Base-by-base conservation (phyloP, 1,139 yeast species). In the Suhomyces coccinellae region DNA sequence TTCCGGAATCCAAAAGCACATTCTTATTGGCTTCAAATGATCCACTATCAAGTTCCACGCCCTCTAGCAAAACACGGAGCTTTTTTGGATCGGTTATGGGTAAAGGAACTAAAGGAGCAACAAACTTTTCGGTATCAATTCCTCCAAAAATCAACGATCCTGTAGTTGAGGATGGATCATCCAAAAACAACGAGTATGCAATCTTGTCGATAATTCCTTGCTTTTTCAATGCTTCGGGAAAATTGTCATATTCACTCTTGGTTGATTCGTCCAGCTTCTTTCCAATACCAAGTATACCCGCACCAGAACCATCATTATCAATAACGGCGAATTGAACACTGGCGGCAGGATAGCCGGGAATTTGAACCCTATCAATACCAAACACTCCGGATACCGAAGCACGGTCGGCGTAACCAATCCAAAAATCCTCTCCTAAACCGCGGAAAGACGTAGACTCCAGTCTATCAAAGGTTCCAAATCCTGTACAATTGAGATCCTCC, bases 261-360 rank as follows among this genome's bases (percentile, higher is more conserved):
- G 29, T 6, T 11, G 28, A 14, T 10, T 33, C 35, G 3, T 14
- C 24, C 22, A 20, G 15, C 20, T 10, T 14, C 27, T 29, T 26
- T 3, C 86, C 86, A 47, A 83, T 77, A 27, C 88, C 89, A 36
- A 82, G 63, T 26, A 83, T 84, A 41, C 85, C 85, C 45, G 72
- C 71, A 5, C 72, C 61, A 8, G 83, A 75, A 52, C 75, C 75
- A 3, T 85, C 66, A 31, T 59, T 55, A 52, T 75, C 74, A 17
- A 84, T 85, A 13, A 80, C 76, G 2, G 85, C 90, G 53, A 83
- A 73, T 15, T 63, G 60, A 4, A 71, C 65, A 11, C 73, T 72
- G 12, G 57, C 51, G 30, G 52, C 45, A n/a, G 47, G 73, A 71
- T 42, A 83, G 56, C 3, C 55, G 51, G 34, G 62, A 49, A 35